These are phyloP conservation scores for Medicago lupulina DNA, from an alignment of 306 rosid species.

Conservation along the genomic window DNA sequence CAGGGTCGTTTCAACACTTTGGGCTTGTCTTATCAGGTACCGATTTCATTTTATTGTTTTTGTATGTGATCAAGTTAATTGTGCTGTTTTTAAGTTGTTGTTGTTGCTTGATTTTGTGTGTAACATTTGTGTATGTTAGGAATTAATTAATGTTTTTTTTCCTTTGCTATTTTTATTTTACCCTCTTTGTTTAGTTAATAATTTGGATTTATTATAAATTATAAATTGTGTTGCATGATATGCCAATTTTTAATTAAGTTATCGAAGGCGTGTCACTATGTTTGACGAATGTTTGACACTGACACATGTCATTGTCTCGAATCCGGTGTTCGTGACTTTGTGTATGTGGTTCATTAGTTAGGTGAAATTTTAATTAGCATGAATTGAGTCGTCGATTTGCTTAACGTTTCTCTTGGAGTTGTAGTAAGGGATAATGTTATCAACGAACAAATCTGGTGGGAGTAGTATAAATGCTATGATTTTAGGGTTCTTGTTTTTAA, in stretches of 20 bases:
- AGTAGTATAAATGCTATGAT: constrained; percentile 24
- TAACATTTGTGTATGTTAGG: constrained; percentile 5
- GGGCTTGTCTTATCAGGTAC: constrained; percentile 90
- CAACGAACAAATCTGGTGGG: constrained; percentile 25
- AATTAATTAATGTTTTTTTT: background rate
- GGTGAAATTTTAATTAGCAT: constrained; percentile 2
- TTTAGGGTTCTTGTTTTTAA: constrained; percentile 6
- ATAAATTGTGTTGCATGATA: constrained; percentile 9
- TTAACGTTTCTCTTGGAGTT: background rate
- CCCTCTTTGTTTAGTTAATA: background rate
- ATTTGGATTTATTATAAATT: constrained; percentile 35
- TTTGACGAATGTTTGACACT: no score
- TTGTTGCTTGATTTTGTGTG: constrained; percentile 31
- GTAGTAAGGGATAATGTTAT: constrained; percentile 31
- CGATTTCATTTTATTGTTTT: background rate
- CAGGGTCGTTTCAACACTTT: constrained; percentile 77
- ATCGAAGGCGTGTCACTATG: background rate
- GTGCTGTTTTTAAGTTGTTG: constrained; percentile 24
- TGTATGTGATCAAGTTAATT: constrained; percentile 1
- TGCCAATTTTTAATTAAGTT: constrained; percentile 25
- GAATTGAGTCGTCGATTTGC: constrained; percentile 27
- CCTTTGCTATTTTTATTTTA: background rate
- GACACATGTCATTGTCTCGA: no score
- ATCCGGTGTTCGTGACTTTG: no score
- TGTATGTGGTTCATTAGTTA: no score